Percentiles rank a stretch among this genome's conserved stretches.
phyloP scores from a whole-genome alignment of 202 grass and related monocot species.

The Schoenoplectus triqueter region DNA sequence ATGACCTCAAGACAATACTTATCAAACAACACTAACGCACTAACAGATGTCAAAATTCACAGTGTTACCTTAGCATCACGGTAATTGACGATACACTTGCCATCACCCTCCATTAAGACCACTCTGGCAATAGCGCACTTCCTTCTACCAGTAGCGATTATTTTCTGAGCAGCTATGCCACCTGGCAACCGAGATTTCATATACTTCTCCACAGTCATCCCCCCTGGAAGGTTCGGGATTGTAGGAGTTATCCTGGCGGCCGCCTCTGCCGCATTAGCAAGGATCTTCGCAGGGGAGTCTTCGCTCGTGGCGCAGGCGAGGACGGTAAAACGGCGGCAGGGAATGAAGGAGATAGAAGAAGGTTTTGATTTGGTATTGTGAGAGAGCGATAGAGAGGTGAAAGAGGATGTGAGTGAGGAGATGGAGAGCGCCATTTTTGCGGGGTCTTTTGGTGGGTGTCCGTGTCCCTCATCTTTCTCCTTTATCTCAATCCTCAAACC shows the following conservation, averaged over 20 bases:
- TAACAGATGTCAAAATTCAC: not conserved
- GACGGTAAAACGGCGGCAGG: constrained; percentile 44
- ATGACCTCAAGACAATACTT: not conserved
- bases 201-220: constrained; percentile 59
- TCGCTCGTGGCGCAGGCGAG: constrained; percentile 38
- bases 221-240: not conserved
- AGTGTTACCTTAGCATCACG: constrained; percentile 70
- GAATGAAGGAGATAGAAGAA: constrained; percentile 24
- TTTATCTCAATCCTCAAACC: constrained; percentile 28
- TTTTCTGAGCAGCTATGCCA: constrained; percentile 81
- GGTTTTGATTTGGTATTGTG: constrained; percentile 35
- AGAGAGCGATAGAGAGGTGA: constrained; percentile 42
- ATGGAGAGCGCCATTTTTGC: constrained; percentile 76
- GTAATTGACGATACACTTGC: constrained; percentile 91
- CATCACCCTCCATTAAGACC: constrained; percentile 89
- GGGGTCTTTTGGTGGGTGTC: not conserved
- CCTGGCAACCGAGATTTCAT: constrained; percentile 82
- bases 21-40: not conserved
- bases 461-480: not conserved
- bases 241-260: constrained; percentile 47
- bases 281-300: constrained; percentile 35
- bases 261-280: constrained; percentile 46
- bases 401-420: constrained; percentile 65
- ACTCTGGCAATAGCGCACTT: constrained; percentile 85
- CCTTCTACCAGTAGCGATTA: constrained; percentile 80